Conservation (phyloP, 2,329 filamentous ascomycete species). For the Xylaria digitata region DNA sequence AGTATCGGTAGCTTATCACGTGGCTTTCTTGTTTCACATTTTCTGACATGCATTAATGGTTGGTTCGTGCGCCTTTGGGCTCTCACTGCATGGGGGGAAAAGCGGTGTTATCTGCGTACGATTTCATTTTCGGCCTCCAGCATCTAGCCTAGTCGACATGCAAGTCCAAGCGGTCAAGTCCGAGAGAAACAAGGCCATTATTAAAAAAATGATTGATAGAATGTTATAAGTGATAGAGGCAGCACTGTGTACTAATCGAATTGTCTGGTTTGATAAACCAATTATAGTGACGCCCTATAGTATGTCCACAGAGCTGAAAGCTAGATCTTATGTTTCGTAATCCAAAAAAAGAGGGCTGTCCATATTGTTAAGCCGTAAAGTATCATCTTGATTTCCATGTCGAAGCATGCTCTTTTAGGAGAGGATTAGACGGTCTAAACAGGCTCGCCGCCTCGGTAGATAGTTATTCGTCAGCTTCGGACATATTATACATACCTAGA, state of each 20-base stretch:
- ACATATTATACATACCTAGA: no score
- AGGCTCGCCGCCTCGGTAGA: no score
- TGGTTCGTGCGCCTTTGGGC: conserved; percentile 32
- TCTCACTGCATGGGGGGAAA: conserved; percentile 27
- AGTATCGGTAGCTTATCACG: conserved; percentile 44
- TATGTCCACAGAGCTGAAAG: neutral
- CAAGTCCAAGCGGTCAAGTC: conserved; percentile 14
- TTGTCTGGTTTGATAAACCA: no score
- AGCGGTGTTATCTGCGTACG: conserved; percentile 40
- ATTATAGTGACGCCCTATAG: no score
- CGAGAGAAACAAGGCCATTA: conserved; percentile 3
- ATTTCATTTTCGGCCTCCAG: conserved; percentile 28
- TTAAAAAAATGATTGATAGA: neutral
- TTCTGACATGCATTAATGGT: conserved; percentile 45
- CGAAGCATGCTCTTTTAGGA: neutral
- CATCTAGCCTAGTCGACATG: conserved; percentile 13
- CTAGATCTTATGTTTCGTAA: neutral
- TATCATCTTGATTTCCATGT: neutral
- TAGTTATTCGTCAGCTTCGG: no score
- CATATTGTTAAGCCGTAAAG: neutral
- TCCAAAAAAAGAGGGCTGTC: no score
- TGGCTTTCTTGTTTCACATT: conserved; percentile 48
- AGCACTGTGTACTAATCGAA: no score
- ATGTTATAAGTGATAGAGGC: no score
- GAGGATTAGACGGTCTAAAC: no score